Base-by-base conservation (phyloP, 306 rosid genomes). In the Cajanus cajan region DNA sequence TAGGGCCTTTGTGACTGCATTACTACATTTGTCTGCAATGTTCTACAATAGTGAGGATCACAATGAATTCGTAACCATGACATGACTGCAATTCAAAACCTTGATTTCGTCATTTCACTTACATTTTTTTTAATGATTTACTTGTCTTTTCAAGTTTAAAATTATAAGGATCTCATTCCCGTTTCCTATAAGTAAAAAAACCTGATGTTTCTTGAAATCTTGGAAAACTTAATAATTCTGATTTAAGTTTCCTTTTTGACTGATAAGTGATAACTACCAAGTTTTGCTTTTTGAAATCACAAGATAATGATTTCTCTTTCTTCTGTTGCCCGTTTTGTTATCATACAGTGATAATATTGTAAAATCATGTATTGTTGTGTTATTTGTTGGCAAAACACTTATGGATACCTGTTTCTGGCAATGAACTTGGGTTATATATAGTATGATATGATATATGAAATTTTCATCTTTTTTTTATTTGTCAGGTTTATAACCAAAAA, bases 401-500 rank as follows among this genome's bases (percentile, higher is more conserved):
- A 2, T 50, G 37, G 44, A 31, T 71, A 43, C 63, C 63, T 58
- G 63, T 61, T 73, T 48, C 14, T 75, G 54, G 57, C 65, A 73
- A 57, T 65, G 22, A 45, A 31, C 16, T 31, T 34, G 64, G 15
- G 13, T 51, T 51, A 34, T 59, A 45, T 52, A 19, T 34, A 54
- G 4, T 48, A 61, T 71, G 68, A 36, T 66, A 51, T 36, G 47
- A 36, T 66, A 51, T 36, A 40, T 62, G 67, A 61, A 13, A 3
- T 44, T 45, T 47, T 61, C 16, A 34, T 74, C 11, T 59, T 31
- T 52, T 31, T 52, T 68, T 33, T 55, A 61, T 77, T 57, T 18
- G 74, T 78, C 90, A 96, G 99, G 89, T 96, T 96, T 84, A 86
- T 89, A 65, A 90, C 98, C 84, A 91, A 88, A 88, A 94, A 92